Base-by-base conservation (phyloP, 148 eudicot genomes). In the Rheum nobile region DNA sequence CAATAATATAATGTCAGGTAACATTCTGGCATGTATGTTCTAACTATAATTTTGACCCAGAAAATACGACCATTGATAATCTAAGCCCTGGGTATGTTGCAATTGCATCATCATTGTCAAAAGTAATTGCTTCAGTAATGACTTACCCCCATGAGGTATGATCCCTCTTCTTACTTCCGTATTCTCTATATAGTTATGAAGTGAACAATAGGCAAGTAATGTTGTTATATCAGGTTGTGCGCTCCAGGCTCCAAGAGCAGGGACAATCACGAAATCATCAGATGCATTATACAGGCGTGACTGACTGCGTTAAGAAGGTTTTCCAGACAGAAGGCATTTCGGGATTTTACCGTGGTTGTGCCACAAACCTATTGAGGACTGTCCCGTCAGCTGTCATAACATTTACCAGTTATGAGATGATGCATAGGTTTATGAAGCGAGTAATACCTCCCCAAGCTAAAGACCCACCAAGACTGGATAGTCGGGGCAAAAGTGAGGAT, bases 271-370 rank as follows among this genome's bases (percentile, higher is more conserved):
- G 83, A 57, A 84, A 84, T 73, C 71, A 82, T 0, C 75, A 83
- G 72, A 72, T 80, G 38, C 92, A 80, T 29, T 94, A 94, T 77
- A 69, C 71, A 0, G 98, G 97, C 52, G 97, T 88, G 10, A 50
- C 83, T 75, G 98, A 94, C 83, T 94, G 98, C 67, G 71, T 88
- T 7, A 76, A 71, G 35, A 84, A 84, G 79, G 84, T 82, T 35
- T 82, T 74, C 76, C 75, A 63, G 59, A 75, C 80, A 72, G 91
- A 94, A 79, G 97, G 98, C 32, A 24, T 89, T 61, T 65, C 81
- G 10, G 98, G 97, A 22, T 91, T 94, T 77, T 94, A 94, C 72
- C 88, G 98, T 7, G 98, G 98, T 10, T 94, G 98, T 85, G 98
- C 86, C 19, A 94, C 98, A 31, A 94, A 94, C 78, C 84, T 94